phyloP scores from a whole-genome alignment of 768 basidiomycete genomes.

The Tephrocybe sp. region DNA sequence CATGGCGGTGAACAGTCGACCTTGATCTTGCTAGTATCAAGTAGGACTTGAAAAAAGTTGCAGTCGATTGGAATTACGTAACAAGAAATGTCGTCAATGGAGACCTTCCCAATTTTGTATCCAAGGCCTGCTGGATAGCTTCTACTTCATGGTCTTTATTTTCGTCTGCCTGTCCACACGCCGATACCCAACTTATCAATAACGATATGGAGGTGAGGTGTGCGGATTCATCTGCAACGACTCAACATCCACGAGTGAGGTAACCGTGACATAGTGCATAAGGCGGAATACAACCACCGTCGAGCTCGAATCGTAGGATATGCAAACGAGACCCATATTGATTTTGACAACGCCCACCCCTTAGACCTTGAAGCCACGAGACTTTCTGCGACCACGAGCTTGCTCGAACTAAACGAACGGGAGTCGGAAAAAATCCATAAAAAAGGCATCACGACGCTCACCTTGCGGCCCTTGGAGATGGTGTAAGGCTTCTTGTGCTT shows the following conservation, averaged over 20 bases:
- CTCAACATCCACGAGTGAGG: constrained; percentile 26
- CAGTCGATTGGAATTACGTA: neutral
- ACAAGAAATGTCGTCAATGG: no score
- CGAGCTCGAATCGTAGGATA: constrained; percentile 24
- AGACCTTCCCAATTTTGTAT: no score
- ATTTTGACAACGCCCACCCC: constrained; percentile 32
- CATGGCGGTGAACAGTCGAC: neutral
- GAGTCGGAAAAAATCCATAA: constrained; percentile 2
- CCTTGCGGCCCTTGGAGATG: constrained; percentile 94
- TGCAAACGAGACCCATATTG: constrained; percentile 20
- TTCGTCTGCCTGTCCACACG: no score
- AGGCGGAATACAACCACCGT: constrained; percentile 23
- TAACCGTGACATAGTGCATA: constrained; percentile 35
- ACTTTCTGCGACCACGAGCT: constrained; percentile 98
- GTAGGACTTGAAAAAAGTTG: neutral
- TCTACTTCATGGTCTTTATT: no score
- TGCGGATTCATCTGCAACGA: constrained; percentile 21
- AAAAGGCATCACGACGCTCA: constrained; percentile 22
- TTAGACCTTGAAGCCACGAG: constrained; percentile 94
- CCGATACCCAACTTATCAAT: no score
- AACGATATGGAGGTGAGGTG: constrained; percentile 7
- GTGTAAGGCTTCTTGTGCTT: constrained; percentile 99
- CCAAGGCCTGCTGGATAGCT: no score
- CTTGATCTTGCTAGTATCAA: neutral
- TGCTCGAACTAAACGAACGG: constrained; percentile 73